Conservation (phyloP, 2,329 filamentous ascomycete species). For the Basipetospora chlamydospora region DNA sequence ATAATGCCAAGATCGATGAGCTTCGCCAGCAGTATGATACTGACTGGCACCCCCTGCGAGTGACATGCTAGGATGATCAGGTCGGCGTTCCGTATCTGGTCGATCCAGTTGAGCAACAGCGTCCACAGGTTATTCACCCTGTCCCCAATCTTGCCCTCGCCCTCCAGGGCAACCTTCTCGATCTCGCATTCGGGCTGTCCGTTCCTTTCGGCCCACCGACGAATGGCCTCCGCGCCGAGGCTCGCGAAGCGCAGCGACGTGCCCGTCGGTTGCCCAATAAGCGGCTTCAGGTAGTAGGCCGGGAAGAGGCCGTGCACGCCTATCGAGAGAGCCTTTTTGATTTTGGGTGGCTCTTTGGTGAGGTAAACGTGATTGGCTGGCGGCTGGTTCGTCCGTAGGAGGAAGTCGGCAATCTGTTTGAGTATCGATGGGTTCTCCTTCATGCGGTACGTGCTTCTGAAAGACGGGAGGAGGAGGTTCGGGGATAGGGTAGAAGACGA, state of each 20-base stretch:
- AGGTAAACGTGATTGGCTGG: conserved; percentile 59
- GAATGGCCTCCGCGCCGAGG: conserved; percentile 70
- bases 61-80: conserved; percentile 88
- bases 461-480: conserved; percentile 57
- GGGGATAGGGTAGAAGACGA: conserved; percentile 17
- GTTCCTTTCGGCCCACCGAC: conserved; percentile 62
- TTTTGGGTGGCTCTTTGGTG: conserved; percentile 50
- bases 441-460: conserved; percentile 51
- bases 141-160: conserved; percentile 82
- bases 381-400: conserved; percentile 40
- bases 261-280: conserved; percentile 88
- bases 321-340: conserved; percentile 81
- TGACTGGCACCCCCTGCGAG: conserved; percentile 88
- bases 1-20: conserved; percentile 82
- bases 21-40: conserved; percentile 83
- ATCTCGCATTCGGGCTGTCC: conserved; percentile 66
- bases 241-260: conserved; percentile 90
- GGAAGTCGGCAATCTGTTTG: conserved; percentile 46
- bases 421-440: conserved; percentile 55
- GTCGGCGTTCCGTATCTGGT: conserved; percentile 75
- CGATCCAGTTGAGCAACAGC: conserved; percentile 85
- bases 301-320: conserved; percentile 93
- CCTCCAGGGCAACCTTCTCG: conserved; percentile 87
- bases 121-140: conserved; percentile 90
- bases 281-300: conserved; percentile 68